Evolutionary conservation across 176 grass and related monocot genomes (phyloP), one percentile per base, ranked within the genome.

Genomic region (Urochloa ruziziensis): DNA sequence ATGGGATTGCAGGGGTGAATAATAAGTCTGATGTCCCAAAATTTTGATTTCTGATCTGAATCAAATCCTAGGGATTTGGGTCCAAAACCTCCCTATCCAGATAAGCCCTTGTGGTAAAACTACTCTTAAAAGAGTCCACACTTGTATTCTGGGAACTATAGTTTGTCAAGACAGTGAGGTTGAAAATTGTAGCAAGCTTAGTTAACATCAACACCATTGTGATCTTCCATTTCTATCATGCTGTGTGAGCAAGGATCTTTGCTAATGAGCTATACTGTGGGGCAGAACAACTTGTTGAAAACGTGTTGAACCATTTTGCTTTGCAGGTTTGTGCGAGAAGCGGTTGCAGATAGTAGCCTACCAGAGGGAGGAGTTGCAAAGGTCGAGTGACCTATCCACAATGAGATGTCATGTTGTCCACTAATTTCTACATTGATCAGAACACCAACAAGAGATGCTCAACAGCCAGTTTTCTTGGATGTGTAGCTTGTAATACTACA

Each of bases 301-400:
- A 70, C 42, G 35, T 85, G 44, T 85, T 85, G 36, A 77, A 32
- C 14, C 40, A 8, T 65, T 85, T 10, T 90, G 44, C 57, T 77
- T 82, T 82, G 62, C 48, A 90, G 88, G 67, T 90, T 90, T 70
- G 88, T 90, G 57, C 88, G 79, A 59, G 88, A 90, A 90, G 79
- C 88, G 37, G 83, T 90, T 60, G 75, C 83, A 59, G 88, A 90
- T 72, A 86, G 62, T 39, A 94, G 79, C 65, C 73, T 86, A 72
- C 83, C 79, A 48, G 78, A 90, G 75, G 83, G 88, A 82, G 88
- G 88, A 52, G 39, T 86, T 73, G 88, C 79, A 58, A 90, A 92
- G 62, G 74, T 76, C 52, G 88, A 86, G 79, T 90, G 83, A 90
- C 69, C 73, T 66, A 70, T 72, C 57, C 24, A n/a, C 19, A 37